Conservation (phyloP, 768 basidiomycete genomes). For the Pleurotus giganteus region DNA sequence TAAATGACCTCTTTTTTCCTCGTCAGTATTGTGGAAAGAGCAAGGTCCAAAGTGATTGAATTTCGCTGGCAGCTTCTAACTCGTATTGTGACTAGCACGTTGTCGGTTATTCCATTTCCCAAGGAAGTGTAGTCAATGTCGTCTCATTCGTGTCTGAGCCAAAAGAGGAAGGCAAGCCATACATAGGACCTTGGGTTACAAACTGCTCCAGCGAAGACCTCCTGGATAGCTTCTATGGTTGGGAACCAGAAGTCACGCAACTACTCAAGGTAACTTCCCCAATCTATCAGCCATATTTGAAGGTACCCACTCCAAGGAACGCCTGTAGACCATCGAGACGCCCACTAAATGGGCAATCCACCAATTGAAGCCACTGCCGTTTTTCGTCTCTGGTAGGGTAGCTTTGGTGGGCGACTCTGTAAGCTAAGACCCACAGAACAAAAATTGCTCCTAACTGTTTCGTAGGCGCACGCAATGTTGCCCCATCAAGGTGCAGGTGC, state of each 20-base stretch:
- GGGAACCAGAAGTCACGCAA: slow-evolving; percentile 30
- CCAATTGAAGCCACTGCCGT: slow-evolving; percentile 31
- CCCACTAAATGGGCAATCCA: slow-evolving; percentile 39
- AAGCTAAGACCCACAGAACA: slow-evolving; percentile 18
- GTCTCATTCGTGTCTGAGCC: slow-evolving; percentile 40
- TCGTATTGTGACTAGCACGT: slow-evolving; percentile 32
- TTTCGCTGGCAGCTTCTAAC: neutral
- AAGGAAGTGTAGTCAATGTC: slow-evolving; percentile 42
- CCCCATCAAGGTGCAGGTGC: slow-evolving; percentile 28
- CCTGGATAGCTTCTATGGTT: slow-evolving; percentile 27
- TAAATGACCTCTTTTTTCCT: slow-evolving; percentile 3
- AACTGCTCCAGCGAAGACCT: slow-evolving; percentile 29
- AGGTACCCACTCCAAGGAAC: neutral
- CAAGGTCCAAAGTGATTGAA: slow-evolving; percentile 29
- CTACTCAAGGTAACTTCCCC: slow-evolving; percentile 23
- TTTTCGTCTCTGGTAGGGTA: slow-evolving; percentile 33
- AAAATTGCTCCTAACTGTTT: slow-evolving; percentile 11
- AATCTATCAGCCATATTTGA: neutral
- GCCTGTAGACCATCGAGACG: slow-evolving; percentile 24
- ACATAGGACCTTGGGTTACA: slow-evolving; percentile 29
- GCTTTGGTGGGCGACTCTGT: slow-evolving; percentile 44
- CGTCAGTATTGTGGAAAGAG: slow-evolving; percentile 45
- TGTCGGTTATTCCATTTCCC: slow-evolving; percentile 46
- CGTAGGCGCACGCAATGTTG: slow-evolving; percentile 27
- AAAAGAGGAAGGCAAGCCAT: slow-evolving; percentile 25